These are phyloP conservation scores for Paramyrothecium roridum DNA, from an alignment of 2,329 filamentous ascomycete species.

Conservation along the genomic window DNA sequence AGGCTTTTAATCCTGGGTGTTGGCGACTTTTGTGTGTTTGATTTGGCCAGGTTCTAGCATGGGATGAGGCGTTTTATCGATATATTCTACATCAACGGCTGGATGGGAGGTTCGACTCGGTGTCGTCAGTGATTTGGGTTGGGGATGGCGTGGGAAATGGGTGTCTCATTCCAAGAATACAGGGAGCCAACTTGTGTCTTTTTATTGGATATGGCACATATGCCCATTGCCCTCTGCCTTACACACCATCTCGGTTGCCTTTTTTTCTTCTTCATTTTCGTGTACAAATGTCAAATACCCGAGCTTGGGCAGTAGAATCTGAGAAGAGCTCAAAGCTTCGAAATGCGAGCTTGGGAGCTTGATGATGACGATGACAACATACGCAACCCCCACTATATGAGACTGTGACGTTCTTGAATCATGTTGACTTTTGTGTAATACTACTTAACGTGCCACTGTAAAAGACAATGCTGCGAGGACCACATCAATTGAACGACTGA, in stretches of 20 bases:
- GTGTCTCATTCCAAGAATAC: neutral
- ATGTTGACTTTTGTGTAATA: too few relatives aligned
- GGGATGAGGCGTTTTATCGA: neutral
- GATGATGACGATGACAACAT: neutral
- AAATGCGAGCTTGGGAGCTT: neutral
- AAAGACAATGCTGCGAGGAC: too few relatives aligned
- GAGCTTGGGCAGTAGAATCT: neutral
- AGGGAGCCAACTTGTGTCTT: too few relatives aligned
- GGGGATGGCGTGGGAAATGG: neutral
- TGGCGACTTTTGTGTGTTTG: neutral
- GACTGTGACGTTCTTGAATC: neutral
- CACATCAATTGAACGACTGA: too few relatives aligned
- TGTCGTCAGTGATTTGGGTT: neutral
- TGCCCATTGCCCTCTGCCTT: too few relatives aligned
- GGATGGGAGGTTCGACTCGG: neutral
- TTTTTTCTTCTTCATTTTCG: neutral
- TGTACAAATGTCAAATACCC: neutral
- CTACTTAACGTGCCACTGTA: too few relatives aligned
- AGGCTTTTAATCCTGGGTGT: neutral
- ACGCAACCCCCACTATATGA: neutral
- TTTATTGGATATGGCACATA: too few relatives aligned
- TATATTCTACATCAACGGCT: neutral
- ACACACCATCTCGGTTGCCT: neutral
- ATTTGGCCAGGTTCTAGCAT: neutral
- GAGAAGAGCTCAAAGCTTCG: neutral